These are phyloP conservation scores for Abelmoschus esculentus DNA, from an alignment of 345 rosid genomes.

Conservation along the genomic window DNA sequence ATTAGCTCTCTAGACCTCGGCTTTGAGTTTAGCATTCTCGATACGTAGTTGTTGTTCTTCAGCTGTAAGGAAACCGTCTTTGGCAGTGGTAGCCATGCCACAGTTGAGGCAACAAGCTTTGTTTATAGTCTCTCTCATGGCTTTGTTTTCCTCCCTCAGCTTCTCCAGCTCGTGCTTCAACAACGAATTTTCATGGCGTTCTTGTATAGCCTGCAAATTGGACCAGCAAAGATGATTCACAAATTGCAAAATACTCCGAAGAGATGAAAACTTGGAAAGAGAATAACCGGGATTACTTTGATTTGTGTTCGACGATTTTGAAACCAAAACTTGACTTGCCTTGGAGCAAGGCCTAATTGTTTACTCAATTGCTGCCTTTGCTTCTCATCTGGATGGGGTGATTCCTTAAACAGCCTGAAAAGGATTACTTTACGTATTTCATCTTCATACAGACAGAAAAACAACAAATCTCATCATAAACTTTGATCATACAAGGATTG, in stretches of 20 bases:
- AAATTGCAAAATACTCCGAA: too few species aligned
- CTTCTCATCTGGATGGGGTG: conserved; percentile 98
- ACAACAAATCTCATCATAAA: neutral
- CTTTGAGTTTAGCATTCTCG: conserved; percentile 83
- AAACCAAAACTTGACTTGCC: conserved; percentile 99
- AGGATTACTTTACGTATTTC: neutral
- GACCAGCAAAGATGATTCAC: neutral
- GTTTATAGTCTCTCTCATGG: conserved; percentile 70
- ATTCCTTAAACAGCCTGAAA: conserved; percentile 81
- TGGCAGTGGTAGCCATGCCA: conserved; percentile 46
- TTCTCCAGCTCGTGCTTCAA: conserved; percentile 80
- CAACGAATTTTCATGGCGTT: conserved; percentile 87
- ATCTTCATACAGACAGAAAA: neutral
- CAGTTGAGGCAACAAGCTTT: conserved; percentile 83
- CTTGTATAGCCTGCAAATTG: conserved; percentile 68
- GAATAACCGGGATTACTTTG: conserved; percentile 38
- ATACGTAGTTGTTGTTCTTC: conserved; percentile 68
- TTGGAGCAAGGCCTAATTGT: conserved; percentile 87
- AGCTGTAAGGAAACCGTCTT: conserved; percentile 37
- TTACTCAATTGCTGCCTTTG: conserved; percentile 94
- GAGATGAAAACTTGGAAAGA: neutral
- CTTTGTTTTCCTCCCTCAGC: conserved; percentile 74
- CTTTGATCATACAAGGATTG: conserved; percentile 23
- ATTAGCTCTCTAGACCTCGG: conserved; percentile 43
- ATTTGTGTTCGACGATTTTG: conserved; percentile 97